phyloP scores from a whole-genome alignment of 108 stramenopile species.

The Schizochytrium sp. region DNA sequence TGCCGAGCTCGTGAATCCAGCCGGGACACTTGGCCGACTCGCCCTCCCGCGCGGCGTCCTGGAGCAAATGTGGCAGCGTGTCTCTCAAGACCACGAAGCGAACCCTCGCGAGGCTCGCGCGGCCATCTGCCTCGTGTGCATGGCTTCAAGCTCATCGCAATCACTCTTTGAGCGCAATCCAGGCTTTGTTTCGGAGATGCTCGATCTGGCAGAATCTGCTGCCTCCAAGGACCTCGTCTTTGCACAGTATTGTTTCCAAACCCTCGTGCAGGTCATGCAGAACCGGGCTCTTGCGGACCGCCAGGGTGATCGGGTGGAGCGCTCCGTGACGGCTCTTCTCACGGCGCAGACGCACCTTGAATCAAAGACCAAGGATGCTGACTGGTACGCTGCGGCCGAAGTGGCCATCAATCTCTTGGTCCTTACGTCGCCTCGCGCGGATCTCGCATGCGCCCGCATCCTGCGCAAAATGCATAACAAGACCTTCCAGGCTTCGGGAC shows the following conservation, averaged over 20 bases:
- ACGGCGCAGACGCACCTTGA: not conserved
- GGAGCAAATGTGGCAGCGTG: conserved; percentile 70
- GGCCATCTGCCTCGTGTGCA: conserved; percentile 70
- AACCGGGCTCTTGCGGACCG: not conserved
- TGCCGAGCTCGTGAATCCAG: conserved; percentile 22
- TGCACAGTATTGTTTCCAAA: not conserved
- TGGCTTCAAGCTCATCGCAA: conserved; percentile 76
- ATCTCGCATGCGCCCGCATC: not conserved
- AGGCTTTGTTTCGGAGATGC: conserved; percentile 8
- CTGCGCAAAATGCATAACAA: not conserved
- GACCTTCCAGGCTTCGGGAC: not conserved
- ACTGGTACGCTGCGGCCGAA: conserved; percentile 12
- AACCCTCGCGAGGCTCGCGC: conserved; percentile 32
- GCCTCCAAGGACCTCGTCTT: not conserved
- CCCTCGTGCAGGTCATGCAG: not conserved
- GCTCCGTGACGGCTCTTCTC: not conserved
- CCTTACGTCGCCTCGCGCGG: conserved; percentile 29
- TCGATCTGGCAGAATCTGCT: not conserved
- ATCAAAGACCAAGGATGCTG: not conserved
- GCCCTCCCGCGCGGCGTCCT: conserved; percentile 15
- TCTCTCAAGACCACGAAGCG: conserved; percentile 66
- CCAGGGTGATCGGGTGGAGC: not conserved
- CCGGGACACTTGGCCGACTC: conserved; percentile 9
- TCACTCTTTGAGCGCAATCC: conserved; percentile 69
- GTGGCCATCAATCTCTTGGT: conserved; percentile 29